Evolutionary conservation across 2,329 filamentous ascomycete genomes (phyloP), one percentile per base, ranked within the genome.

Genomic region (Setomelanomma holmii): DNA sequence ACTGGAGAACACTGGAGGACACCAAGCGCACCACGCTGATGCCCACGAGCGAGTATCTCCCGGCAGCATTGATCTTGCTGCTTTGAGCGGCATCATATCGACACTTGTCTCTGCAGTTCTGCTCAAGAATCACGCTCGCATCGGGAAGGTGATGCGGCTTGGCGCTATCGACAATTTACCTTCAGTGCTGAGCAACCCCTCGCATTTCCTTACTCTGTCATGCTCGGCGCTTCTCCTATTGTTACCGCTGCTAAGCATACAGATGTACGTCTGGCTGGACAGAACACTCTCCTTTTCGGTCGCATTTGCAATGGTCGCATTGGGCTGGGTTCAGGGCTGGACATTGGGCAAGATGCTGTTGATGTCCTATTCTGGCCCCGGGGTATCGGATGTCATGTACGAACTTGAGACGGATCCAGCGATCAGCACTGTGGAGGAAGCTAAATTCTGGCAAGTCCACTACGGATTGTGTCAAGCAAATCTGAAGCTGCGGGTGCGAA

Each of bases 371-470:
- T 75, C 77, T 24, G 81, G 82, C 10, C 72, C 75, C 38, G 73
- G 85, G 4, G 86, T 95, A 1, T 82, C 85, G 3, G 86, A 88
- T 19, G 88, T 96, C n/a, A 81, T 97, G 65, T 84, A 85, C 49
- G 91, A 96, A 72, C 93, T 99, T 45, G 88, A 92, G 72, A 83
- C 86, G 1, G 92, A 97, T 65, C 86, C 89, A 1, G 83, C 84
- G 49, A 86, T 98, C 21, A 84, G 84, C 39, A 83, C 84, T 1
- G 86, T 99, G 40, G 91, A 97, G 51, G 93, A 97, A 68, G 93
- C 93, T 1, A 88, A 92, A 70, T 96, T 99, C 75, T 99, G 95
- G 95, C 95, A 99, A 78, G 95, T 97, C 12, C 95, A 99, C 76
- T 97, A 98, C 72, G 93, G 93, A 1, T 81, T 98, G 35, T 96